Evolutionary conservation across 139 green algal genomes (phyloP), one percentile per base, ranked within the genome.

Genomic region (Micromonas pusilla): DNA sequence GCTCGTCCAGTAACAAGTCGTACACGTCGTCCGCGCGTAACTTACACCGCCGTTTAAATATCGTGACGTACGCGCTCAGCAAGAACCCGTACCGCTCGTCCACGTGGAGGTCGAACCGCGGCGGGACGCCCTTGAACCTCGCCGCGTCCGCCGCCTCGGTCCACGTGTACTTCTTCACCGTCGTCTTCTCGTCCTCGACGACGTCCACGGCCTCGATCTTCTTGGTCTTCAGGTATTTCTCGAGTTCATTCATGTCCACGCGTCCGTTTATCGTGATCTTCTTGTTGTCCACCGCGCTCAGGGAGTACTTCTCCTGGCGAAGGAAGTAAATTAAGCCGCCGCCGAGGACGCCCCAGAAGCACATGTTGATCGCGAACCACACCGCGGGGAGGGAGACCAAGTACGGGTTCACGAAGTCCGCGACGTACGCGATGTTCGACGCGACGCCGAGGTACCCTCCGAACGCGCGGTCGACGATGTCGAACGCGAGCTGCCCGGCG

Each of bases 401-500:
- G 39, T 77, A 77, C 16, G 77, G 67, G 23, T 67, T 34, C 28
- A 82, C 33, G n/a, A 23, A 60, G 31, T 72, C 52, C 30, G 38
- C 26, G 16, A 33, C 26, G 66, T 66, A 82, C 23, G 28, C 39
- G 26, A 82, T 66, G 2, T 73, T 9, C n/a, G n/a, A n/a, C 39
- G n/a, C 66, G 67, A 70, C 45, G 6, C 30, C 26, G 25, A 82
- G 21, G 45, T 80, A 80, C 28, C 60, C 57, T 21, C 57, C 60
- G 19, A 30, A 30, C 4, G 57, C 3, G 57, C 75, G 57, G 52
- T 82, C 77, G n/a, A 82, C 30, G 26, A 82, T 67, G 45, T 82
- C 77, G 32, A 82, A 82, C n/a, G 77, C 77, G 52, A 82, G 77
- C 32, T 38, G 37, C 13, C 77, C 77, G 19, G 77, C 67, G 45